Conservation (phyloP, 2,329 filamentous ascomycete genomes). For the Trichophyton verrucosum region DNA sequence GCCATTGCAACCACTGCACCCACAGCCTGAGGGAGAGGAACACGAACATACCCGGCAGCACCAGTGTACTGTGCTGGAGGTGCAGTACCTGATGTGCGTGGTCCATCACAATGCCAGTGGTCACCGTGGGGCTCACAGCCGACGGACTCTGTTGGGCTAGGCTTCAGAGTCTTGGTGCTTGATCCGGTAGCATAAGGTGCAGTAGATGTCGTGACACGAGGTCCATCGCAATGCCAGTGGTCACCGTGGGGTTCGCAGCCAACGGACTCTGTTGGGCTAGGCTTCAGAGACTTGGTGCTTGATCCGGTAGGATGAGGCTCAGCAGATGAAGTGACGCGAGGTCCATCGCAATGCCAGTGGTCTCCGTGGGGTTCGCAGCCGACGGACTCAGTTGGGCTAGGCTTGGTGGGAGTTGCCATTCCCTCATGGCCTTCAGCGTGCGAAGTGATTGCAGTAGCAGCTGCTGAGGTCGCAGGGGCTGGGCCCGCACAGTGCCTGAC, state of each 20-base stretch:
- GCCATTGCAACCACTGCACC: slow-evolving; percentile 4
- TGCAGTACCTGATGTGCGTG: neutral
- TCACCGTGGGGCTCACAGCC: slow-evolving; percentile 16
- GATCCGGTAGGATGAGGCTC: neutral
- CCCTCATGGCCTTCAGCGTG: neutral
- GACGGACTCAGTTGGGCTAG: slow-evolving; percentile 13
- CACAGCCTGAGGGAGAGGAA: neutral
- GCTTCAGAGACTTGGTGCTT: slow-evolving; percentile 3
- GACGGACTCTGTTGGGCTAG: slow-evolving; percentile 13
- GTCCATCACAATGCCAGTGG: slow-evolving; percentile 16
- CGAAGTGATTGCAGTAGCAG: neutral
- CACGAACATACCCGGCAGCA: slow-evolving; percentile 5
- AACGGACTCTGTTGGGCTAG: slow-evolving; percentile 13
- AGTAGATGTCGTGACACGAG: neutral
- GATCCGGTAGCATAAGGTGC: neutral
- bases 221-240: slow-evolving; percentile 16
- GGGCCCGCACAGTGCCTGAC: slow-evolving; percentile 23
- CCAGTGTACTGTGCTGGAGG: slow-evolving; percentile 4
- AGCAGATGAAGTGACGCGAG: slow-evolving; percentile 3
- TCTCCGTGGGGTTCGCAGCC: slow-evolving; percentile 16
- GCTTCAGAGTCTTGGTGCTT: slow-evolving; percentile 4
- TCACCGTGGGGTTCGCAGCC: slow-evolving; percentile 16
- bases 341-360: slow-evolving; percentile 18
- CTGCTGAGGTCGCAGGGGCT: slow-evolving; percentile 3
- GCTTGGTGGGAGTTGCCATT: slow-evolving; percentile 4